Evolutionary conservation across 352 stramenopile species (phyloP).

Genomic region (Aphanomyces euteiches): DNA sequence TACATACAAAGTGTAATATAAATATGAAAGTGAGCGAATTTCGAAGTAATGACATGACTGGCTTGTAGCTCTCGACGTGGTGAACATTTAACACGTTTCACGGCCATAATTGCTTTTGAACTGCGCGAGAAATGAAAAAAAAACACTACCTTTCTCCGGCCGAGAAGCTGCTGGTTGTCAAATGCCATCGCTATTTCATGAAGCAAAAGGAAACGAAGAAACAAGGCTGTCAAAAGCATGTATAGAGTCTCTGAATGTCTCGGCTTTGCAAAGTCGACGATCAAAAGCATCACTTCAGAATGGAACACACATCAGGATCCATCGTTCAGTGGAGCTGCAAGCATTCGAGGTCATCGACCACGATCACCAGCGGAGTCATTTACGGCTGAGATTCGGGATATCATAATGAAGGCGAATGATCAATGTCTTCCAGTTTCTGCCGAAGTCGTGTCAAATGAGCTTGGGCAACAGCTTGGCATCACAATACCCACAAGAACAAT

Average conservation of each 20-base stretch:
- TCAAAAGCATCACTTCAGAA: background rate
- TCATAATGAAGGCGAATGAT: background rate
- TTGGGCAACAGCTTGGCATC: background rate
- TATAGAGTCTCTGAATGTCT: background rate
- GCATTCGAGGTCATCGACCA: background rate
- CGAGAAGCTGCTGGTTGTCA: background rate
- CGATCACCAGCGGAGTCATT: background rate
- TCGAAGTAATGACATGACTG: too few relatives aligned
- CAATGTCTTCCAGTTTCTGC: background rate
- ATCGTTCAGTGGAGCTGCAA: background rate
- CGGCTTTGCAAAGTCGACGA: background rate
- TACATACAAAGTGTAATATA: too few relatives aligned
- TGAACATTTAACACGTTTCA: too few relatives aligned
- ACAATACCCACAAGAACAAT: background rate
- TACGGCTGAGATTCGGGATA: background rate
- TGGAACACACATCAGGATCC: background rate
- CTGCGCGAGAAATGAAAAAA: background rate
- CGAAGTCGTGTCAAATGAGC: background rate
- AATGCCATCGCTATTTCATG: background rate
- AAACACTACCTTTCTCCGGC: background rate
- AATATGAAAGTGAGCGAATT: too few relatives aligned
- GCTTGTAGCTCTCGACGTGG: too few relatives aligned
- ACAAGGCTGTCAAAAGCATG: background rate
- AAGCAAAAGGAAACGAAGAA: background rate
- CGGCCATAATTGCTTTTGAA: too few relatives aligned